Evolutionary conservation across 2,329 filamentous ascomycete genomes (phyloP).

Genomic region (Claviceps sp.): DNA sequence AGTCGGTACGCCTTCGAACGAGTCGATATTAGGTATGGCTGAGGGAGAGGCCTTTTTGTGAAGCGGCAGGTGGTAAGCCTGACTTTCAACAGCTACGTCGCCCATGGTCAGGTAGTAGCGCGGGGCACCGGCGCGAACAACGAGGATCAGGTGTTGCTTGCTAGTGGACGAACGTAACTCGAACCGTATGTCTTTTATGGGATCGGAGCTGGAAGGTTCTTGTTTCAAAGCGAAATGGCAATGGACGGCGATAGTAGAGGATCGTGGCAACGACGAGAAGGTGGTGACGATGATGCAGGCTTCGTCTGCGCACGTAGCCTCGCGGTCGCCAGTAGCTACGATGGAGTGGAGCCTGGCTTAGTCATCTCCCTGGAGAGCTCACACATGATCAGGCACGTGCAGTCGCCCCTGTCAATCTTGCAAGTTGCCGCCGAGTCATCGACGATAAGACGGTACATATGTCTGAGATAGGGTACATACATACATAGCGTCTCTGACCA

Average conservation of each 20-base stretch:
- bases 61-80: constrained; percentile 57
- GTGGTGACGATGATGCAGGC: not conserved
- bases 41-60: constrained; percentile 71
- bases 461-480: too few species aligned
- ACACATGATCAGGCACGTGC: not conserved
- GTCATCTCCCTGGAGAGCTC: not conserved
- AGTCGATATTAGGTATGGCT: constrained; percentile 79
- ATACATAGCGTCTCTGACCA: too few species aligned
- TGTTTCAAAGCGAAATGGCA: not conserved
- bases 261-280: not conserved
- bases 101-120: constrained; percentile 48
- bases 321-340: not conserved
- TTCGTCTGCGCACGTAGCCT: constrained; percentile 4
- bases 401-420: too few species aligned
- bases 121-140: not conserved
- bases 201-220: too few species aligned
- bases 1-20: constrained; percentile 67
- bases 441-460: too few species aligned
- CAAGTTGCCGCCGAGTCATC: too few species aligned
- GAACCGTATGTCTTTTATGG: not conserved
- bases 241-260: not conserved
- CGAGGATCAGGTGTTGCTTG: not conserved
- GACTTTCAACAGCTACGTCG: constrained; percentile 74
- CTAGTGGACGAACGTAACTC: not conserved
- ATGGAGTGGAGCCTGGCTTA: constrained; percentile 2